Evolutionary conservation across 805 yeast species (phyloP), one percentile per base, ranked within the genome.

Genomic region (Lipomyces yamadae): DNA sequence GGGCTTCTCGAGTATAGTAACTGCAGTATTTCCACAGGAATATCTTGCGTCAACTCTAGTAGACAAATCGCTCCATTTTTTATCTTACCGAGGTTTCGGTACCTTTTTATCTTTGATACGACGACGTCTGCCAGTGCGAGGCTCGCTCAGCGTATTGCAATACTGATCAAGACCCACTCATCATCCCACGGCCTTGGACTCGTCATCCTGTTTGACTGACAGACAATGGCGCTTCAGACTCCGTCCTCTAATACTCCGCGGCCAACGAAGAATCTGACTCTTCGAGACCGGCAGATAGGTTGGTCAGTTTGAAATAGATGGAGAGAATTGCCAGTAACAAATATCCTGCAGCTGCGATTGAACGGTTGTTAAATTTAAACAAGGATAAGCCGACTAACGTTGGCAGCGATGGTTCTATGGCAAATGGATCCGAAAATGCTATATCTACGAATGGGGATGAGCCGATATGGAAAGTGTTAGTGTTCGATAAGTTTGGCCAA

Each of bases 391-490:
- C 55, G 59, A 35, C 60, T 15, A 42, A 37, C 30, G 60, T 76
- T 48, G 77, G 85, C 5, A 88, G 85, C 45, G 64, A 60, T 13
- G 52, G 39, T 50, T 71, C 77, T 83, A 64, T 39, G 29, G 58
- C 60, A 83, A 87, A 7, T 82, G 85, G 50, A 83, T 88, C 6
- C 79, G 83, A 63, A 30, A 55, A 56, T 8, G 18, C 60, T 35
- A 56, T 63, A 11, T 37, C 58, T 4, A 60, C 63, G 29, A 84
- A 83, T 67, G 84, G 82, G 60, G 90, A 88, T 72, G 92, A 88
- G 70, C 82, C 91, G 63, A 82, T 88, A 35, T 95, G 99, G 99
- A 95, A 95, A 75, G 97, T 91, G 7, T 82, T 95, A 59, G 85
- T 95, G 4, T 82, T 95, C 71, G 99, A 95, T 76, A 77, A 82